Base-by-base conservation (phyloP, 2,329 filamentous ascomycete genomes). In the Epichloe baconii region DNA sequence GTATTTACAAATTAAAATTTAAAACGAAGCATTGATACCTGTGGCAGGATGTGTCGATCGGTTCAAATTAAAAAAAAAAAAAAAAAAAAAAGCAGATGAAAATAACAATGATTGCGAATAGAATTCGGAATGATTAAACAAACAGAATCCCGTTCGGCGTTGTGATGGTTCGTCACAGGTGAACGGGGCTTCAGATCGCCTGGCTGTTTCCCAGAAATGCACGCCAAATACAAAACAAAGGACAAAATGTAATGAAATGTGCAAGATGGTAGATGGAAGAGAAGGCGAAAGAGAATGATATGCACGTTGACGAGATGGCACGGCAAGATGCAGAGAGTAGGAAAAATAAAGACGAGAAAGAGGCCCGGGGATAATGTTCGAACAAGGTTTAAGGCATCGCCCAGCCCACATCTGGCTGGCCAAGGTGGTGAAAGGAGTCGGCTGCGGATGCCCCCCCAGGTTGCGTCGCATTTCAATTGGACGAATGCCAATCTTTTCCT, bases 1-100 rank as follows among this genome's bases (percentile, higher is more conserved):
- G 31, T 34, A 54, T 52, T 52, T 46, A 37, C n/a, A 48, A 37
- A 54, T 54, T 55, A 55, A 38, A 50, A 31, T 54, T 55, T 54
- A 55, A 34, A 42, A 54, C 38, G 44, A 50, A 52, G 49, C 52
- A 54, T 54, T 49, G 45, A 50, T 35, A 49, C 10, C 11, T 12
- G 4, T 8, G 23, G n/a, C 12, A 44, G 21, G 23, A 14, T 21
- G 38, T 23, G 51, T 41, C 26, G 38, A 52, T 19, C 15, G n/a
- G 17, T 23, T 15, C 37, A 43, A 21, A 43, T 17, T 6, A 23
- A 23, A 6, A 23, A 23, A 21, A 21, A 21, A 21, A 0, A 54
- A 49, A 54, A 47, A 54, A 46, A 45, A 48, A 47, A 48, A 43
- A 51, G 46, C 53, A 49, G 45, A 51, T 40, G 17, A 40, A 52